Base-by-base conservation (phyloP, 169 alveolate genomes). In the Cyclospora cayetanensis region DNA sequence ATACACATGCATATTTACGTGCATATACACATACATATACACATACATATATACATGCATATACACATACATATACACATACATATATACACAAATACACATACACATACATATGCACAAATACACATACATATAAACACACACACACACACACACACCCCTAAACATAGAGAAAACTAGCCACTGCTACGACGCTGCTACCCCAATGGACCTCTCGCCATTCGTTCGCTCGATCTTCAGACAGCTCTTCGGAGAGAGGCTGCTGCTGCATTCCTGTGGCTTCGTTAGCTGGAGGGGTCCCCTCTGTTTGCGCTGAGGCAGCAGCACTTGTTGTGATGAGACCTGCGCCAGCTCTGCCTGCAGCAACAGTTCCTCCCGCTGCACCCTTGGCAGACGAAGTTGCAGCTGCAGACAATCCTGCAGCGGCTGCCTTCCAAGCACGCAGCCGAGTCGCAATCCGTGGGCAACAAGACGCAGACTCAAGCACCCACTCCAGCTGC, bases 401-500 rank as follows among this genome's bases (percentile, higher is more conserved):
- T 12, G 50, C 34, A 27, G 83, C 83, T 4, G 53, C 83, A 12
- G 82, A 46, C 15, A 60, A 53, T 29, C 63, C 63, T 3, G 72
- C 88, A 1, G 70, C 50, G 7, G 72, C 66, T 12, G 42, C 65
- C n/a, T 27, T n/a, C 88, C 88, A 77, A 20, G 25, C 65, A n/a
- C 55, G 52, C 25, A 77, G 65, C 35, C 12, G 52, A 12, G n/a
- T 27, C 52, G 34, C 88, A 4, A 77, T 46, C 0, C 88, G 39
- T 12, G 88, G 31, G 27, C 46, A 66, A 1, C 72, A 25, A 5
- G 70, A 66, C 5, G 88, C 88, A 3, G 88, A 12, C 70, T 77
- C 43, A 3, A 77, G 70, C 34, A 77, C 72, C 88, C 88, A 77
- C 46, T 77, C 88, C 46, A 77, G 88, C 70, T 77, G 88, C 88